Evolutionary conservation across 2,329 filamentous ascomycete genomes (phyloP), one percentile per base, ranked within the genome.

Genomic region (Fonsecaea nubica): DNA sequence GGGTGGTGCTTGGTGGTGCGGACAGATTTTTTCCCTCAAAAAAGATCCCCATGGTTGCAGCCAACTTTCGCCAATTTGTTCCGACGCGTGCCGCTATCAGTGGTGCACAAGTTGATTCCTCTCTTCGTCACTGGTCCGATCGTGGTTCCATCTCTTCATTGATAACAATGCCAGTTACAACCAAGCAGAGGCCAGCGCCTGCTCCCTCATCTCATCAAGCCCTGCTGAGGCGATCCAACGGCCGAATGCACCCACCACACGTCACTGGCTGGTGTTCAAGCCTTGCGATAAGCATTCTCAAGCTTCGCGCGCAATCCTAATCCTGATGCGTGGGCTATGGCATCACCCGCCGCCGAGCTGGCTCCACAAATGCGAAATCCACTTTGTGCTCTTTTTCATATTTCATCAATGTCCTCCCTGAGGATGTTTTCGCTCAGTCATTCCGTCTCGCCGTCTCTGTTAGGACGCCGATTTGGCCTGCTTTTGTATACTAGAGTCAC

Each of bases 1-100:
- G 2, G 30, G 1, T 32, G 25, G 25, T 6, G 2, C 30, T 32
- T 4, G 30, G 30, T 32, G 30, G 30, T 32, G 48, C 42, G 12
- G 9, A 33, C 30, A n/a, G 25, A 54, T 53, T 42, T 40, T 52
- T 61, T 30, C 3, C 30, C 30, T 32, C 30, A 32, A 32, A 3
- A 3, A 32, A 5, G 50, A 30, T 53, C 33, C 32, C 33, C 32
- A 32, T 32, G 45, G 45, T 61, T 25, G 52, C 58, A 61, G 45
- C 58, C 18, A 61, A 18, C 58, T 6, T 32, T 32, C 45, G 21
- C 45, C 40, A 25, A 1, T 30, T 21, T 12, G 45, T 21, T 61
- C 58, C 58, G 58, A 53, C 33, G 18, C 48, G 48, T 53, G 58
- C 58, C 58, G 58, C 58, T 61, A 61, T 61, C 58, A 61, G 58